Conservation (phyloP, 1,139 yeast genomes). For the Nakaseomyces glabratus region DNA sequence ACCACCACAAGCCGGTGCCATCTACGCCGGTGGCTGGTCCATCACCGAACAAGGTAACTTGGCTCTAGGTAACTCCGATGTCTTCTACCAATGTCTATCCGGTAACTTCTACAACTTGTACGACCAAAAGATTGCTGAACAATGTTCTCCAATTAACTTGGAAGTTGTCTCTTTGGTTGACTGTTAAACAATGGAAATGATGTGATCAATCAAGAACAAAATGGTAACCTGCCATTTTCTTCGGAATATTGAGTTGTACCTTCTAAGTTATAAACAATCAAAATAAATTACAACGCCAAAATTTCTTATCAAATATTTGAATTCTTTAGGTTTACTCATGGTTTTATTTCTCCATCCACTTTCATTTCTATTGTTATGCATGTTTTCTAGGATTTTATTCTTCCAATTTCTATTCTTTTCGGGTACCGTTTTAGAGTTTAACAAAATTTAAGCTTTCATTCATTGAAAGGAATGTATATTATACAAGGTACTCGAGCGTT, state of each 20-base stretch:
- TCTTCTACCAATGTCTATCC: slow-evolving; percentile 73
- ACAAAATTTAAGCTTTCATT: no score
- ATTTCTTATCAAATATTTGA: slow-evolving; percentile 1
- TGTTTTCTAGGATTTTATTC: slow-evolving; percentile 1
- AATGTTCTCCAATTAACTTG: slow-evolving; percentile 59
- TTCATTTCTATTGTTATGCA: slow-evolving; percentile 4
- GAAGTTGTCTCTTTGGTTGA: slow-evolving; percentile 53
- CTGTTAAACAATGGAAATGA: slow-evolving; percentile 37
- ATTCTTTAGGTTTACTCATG: slow-evolving; percentile 3
- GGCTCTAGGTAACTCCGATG: slow-evolving; percentile 58
- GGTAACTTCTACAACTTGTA: slow-evolving; percentile 81
- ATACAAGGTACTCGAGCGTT: no score
- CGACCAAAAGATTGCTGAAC: slow-evolving; percentile 57
- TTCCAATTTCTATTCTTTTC: background rate
- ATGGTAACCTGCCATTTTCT: background rate
- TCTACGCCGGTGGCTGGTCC: slow-evolving; percentile 81
- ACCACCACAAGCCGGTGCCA: slow-evolving; percentile 83
- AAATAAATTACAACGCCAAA: background rate
- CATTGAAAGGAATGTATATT: no score
- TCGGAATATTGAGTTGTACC: background rate
- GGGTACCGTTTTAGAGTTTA: no score
- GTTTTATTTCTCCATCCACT: slow-evolving; percentile 2
- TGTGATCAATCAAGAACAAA: background rate
- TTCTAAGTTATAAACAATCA: slow-evolving; percentile 2
- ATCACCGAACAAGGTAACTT: slow-evolving; percentile 55